A percentile compares a stretch with the other conserved stretches of the same genome.
Evolutionary conservation across 805 yeast species (phyloP).

Genomic region (Lipomyces kockii): DNA sequence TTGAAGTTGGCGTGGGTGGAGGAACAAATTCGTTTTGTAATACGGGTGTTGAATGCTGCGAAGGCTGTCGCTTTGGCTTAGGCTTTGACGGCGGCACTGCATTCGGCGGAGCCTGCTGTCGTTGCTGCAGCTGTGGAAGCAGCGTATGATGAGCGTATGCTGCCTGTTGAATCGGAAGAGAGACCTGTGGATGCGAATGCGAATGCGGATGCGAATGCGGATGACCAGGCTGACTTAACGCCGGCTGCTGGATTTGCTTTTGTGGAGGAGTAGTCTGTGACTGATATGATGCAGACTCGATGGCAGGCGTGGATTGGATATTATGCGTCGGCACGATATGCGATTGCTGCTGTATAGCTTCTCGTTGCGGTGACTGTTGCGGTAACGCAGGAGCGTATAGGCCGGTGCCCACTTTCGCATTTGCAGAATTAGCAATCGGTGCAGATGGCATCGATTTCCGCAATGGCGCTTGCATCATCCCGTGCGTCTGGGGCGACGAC

Average conservation of each 20-base stretch:
- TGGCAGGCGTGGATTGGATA: neutral
- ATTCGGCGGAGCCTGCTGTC: constrained; percentile 15
- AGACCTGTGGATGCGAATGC: constrained; percentile 24
- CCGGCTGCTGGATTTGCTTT: constrained; percentile 14
- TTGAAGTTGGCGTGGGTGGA: neutral
- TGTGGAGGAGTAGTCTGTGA: constrained; percentile 2
- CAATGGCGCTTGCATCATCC: too few relatives aligned
- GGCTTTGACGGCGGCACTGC: neutral
- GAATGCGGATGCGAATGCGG: constrained; percentile 21
- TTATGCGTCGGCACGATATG: constrained; percentile 8
- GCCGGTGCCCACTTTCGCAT: constrained; percentile 4
- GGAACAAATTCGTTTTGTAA: neutral
- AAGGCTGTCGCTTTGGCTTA: neutral
- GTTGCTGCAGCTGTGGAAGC: constrained; percentile 24
- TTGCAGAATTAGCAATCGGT: neutral
- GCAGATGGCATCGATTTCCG: neutral
- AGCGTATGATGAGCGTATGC: constrained; percentile 19
- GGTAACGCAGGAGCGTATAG: neutral
- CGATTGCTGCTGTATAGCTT: constrained; percentile 2
- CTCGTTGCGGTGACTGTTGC: neutral
- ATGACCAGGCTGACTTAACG: neutral
- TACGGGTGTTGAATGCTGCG: neutral
- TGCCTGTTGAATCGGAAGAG: constrained; percentile 21
- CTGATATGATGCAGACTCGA: neutral
- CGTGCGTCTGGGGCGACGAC: neutral